Evolutionary conservation across 2,329 filamentous ascomycete genomes (phyloP), one percentile per base, ranked within the genome.

Genomic region (Ascochyta koolunga): DNA sequence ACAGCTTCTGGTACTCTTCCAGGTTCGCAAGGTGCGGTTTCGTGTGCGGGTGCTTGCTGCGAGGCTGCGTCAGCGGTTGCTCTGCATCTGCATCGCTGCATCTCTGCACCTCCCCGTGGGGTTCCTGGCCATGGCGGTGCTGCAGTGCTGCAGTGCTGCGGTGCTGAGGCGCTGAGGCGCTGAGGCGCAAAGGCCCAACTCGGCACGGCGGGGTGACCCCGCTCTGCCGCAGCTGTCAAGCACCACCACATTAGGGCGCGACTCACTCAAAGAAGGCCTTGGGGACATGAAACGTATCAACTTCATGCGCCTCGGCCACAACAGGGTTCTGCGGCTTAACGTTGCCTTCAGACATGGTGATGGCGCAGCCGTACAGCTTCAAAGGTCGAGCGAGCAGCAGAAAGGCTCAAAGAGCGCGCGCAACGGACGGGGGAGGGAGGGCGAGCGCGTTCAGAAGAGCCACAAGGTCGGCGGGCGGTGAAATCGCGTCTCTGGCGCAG

Each of bases 261-360:
- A 50, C 75, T 71, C 62, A 79, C 76, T 74, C 72, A 54, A 66
- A 69, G 60, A 78, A 77, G 4, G 73, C 76, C 59, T 84, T 77
- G 58, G 84, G 84, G 43, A 86, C 82, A 69, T 85, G 80, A 76
- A 78, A 91, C 18, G 89, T 92, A 76, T 90, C 87, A 65, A 91
- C 88, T 71, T 87, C 78, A 76, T 91, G 89, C 69, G 89, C 88
- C 81, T 92, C 89, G 58, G 82, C 81, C 68, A 92, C 89, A 67
- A 89, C 87, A 22, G 69, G 66, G 47, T 50, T 50, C 48, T 48
- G 37, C 27, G 77, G 76, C 64, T 76, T 71, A 33, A 71, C 67
- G 45, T 70, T 58, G 58, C 78, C 78, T 62, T 80, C 78, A 58
- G 78, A 79, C 78, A 80, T 80, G 58, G 45, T 64, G 61, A 38